These are phyloP conservation scores for Spiromastix sp. DNA, from an alignment of 2,329 filamentous ascomycete species.

Conservation along the genomic window DNA sequence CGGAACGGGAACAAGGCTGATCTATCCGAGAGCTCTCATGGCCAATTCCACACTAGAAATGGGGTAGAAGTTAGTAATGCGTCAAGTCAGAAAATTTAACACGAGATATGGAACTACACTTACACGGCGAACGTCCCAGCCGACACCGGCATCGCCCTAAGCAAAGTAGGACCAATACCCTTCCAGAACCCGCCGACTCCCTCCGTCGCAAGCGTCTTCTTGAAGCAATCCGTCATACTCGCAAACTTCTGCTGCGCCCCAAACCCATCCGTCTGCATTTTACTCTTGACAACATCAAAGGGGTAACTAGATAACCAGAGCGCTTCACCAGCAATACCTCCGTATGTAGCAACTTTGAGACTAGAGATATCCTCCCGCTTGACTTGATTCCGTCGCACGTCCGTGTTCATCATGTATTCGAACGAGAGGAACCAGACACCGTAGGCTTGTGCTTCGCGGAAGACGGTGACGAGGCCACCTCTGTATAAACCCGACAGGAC, in stretches of 20 bases:
- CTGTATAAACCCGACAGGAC: slow-evolving; percentile 70
- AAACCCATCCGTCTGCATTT: slow-evolving; percentile 98
- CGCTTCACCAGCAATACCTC: slow-evolving; percentile 84
- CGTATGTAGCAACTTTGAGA: slow-evolving; percentile 83
- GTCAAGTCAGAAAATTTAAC: slow-evolving; percentile 8
- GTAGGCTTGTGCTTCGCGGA: slow-evolving; percentile 89
- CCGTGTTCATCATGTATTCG: slow-evolving; percentile 90
- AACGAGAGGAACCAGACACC: slow-evolving; percentile 92
- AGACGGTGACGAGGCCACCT: slow-evolving; percentile 72
- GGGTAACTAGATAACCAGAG: slow-evolving; percentile 92
- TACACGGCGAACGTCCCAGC: slow-evolving; percentile 91
- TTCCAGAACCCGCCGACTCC: slow-evolving; percentile 86
- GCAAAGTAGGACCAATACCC: slow-evolving; percentile 77
- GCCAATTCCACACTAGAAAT: slow-evolving; percentile 33
- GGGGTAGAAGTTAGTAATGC: slow-evolving; percentile 8
- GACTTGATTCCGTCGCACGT: slow-evolving; percentile 67
- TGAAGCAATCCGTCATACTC: slow-evolving; percentile 83
- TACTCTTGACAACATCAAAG: slow-evolving; percentile 96
- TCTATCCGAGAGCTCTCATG: slow-evolving; percentile 36
- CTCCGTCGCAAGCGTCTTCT: slow-evolving; percentile 66
- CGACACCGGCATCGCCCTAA: slow-evolving; percentile 94
- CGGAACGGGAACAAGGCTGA: no score
- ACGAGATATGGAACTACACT: slow-evolving; percentile 13
- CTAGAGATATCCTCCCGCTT: slow-evolving; percentile 67
- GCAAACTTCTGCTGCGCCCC: slow-evolving; percentile 60